A percentile compares a stretch with the other conserved stretches of the same genome.
These are phyloP conservation scores for Solanum gracilifrons DNA, from an alignment of 257 asterid species.

Conservation along the genomic window DNA sequence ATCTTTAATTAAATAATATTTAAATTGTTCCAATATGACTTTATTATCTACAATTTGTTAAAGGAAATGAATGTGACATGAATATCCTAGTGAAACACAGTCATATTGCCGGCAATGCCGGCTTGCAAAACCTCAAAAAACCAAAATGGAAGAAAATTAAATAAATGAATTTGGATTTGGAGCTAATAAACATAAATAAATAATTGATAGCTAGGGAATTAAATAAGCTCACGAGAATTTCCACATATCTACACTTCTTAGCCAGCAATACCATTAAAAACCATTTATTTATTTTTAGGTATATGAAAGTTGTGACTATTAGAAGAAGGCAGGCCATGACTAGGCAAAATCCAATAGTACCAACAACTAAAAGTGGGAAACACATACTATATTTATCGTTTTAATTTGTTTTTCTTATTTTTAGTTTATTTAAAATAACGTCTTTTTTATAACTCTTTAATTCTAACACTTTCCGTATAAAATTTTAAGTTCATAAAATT, in stretches of 20 bases:
- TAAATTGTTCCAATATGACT: background rate
- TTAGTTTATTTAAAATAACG: too few relatives aligned
- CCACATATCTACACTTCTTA: background rate
- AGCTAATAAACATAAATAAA: background rate
- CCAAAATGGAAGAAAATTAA: conserved; percentile 15
- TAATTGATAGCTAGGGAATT: conserved; percentile 3
- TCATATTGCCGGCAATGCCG: conserved; percentile 42
- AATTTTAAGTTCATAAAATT: too few relatives aligned
- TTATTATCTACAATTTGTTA: background rate
- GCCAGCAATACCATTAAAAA: background rate
- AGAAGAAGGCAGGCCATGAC: background rate
- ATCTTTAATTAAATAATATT: background rate
- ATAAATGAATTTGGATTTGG: background rate
- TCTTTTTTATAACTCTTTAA: too few relatives aligned
- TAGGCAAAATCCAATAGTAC: conserved; percentile 1
- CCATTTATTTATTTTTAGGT: conserved; percentile 4
- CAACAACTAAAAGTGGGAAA: background rate
- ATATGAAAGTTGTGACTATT: background rate
- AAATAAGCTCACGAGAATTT: conserved; percentile 44
- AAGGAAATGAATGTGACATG: background rate
- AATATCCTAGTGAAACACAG: background rate
- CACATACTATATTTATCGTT: background rate
- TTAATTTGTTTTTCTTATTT: too few relatives aligned
- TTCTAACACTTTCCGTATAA: background rate
- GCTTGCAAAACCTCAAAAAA: conserved; percentile 4